Evolutionary conservation across 768 basidiomycete species (phyloP), one percentile per base, ranked within the genome.

Genomic region (Mycena latifolia): DNA sequence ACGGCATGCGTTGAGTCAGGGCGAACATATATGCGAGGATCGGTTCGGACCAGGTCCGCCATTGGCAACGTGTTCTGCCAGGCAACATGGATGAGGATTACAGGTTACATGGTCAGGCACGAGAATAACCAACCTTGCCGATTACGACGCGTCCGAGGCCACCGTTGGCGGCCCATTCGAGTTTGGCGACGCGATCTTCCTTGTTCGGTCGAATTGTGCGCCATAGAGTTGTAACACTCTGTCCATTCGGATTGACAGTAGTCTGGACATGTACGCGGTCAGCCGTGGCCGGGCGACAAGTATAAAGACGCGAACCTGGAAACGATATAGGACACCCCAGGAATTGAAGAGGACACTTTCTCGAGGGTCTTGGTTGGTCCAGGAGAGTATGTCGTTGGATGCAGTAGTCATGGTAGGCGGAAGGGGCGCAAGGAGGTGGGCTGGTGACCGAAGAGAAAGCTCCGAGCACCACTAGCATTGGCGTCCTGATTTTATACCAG

Each of bases 331-430:
- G 58, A 92, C 84, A 63, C 92, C 92, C 87, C 89, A 92, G 33
- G 88, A 85, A 73, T 92, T 93, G 81, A 94, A 95, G 63, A 95
- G 84, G 55, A 87, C 83, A 73, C 94, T 95, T 77, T 93, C 90
- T 53, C 92, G 90, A 72, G 92, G 90, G 77, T 95, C 93, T 72
- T 91, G 89, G 78, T 90, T 93, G 50, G 93, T 94, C 93, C 93
- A 95, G 58, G 89, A 92, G 76, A 94, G 86, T 53, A 93, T 82
- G 65, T 94, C 92, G 78, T 88, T 86, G 62, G 86, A 81, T 61
- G 84, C 74, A 72, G 83, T 78, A 51, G 85, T 74, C 86, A 88
- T 88, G 70, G 14, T 10, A 17, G 37, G 73, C 66, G 69, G 52
- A 45, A 8, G 22, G 20, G 31, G 28, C 27, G 35, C 39, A 24